Evolutionary conservation across 2,329 filamentous ascomycete species (phyloP).

Genomic region (Zelopaecilomyces penicillatus): DNA sequence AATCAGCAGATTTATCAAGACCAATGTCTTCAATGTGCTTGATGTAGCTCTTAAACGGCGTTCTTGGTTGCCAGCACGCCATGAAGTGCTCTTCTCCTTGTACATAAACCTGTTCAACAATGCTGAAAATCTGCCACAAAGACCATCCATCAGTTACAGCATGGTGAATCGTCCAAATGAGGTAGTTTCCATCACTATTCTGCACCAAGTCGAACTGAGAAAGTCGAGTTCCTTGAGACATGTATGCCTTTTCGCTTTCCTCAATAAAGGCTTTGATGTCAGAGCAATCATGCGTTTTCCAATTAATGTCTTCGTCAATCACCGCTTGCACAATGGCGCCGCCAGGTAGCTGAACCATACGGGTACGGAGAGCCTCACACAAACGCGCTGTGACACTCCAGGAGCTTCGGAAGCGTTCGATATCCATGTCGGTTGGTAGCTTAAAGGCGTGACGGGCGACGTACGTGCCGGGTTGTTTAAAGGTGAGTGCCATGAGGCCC

Average conservation of each 20-base stretch:
- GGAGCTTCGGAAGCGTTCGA: conserved; percentile 2
- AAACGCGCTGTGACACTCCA: conserved; percentile 4
- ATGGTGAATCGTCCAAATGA: conserved; percentile 35
- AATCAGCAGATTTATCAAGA: background rate
- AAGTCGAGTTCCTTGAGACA: conserved; percentile 31
- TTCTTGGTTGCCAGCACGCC: background rate
- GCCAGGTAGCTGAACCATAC: conserved; percentile 33
- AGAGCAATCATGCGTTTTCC: conserved; percentile 6
- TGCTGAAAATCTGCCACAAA: conserved; percentile 35
- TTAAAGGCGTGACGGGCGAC: conserved; percentile 9
- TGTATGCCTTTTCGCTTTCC: conserved; percentile 24
- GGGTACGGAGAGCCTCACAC: conserved; percentile 31
- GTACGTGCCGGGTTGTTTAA: conserved; percentile 12
- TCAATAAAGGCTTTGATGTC: conserved; percentile 28
- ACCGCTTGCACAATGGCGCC: conserved; percentile 36
- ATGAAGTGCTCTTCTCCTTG: background rate
- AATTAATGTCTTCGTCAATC: conserved; percentile 26
- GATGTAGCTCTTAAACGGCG: conserved; percentile 35
- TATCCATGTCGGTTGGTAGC: background rate
- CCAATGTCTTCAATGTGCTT: conserved; percentile 24
- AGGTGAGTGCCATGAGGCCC: conserved; percentile 23
- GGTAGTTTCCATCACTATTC: conserved; percentile 24
- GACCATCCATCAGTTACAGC: conserved; percentile 39
- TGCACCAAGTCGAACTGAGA: conserved; percentile 31
- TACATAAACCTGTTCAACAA: conserved; percentile 8